Evolutionary conservation across 208 protist species (phyloP).

Genomic region (Leishmania major): DNA sequence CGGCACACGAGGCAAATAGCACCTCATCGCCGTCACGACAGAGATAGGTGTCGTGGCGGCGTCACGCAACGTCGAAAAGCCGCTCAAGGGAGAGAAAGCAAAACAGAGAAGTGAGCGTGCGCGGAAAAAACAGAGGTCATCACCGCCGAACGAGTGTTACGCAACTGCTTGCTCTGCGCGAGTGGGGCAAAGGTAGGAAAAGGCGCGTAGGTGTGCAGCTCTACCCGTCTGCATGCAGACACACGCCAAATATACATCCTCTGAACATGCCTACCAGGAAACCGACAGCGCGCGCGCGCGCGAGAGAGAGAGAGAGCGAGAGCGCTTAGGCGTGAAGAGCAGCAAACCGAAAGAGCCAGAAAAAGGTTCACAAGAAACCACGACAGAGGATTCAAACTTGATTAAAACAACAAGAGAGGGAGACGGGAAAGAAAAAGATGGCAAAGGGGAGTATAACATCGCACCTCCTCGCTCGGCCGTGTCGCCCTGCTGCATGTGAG

Average conservation of each 20-base stretch:
- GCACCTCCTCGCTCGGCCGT: background rate
- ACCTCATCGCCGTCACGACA: background rate
- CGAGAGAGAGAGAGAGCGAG: background rate
- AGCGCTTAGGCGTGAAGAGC: background rate
- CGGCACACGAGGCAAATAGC: background rate
- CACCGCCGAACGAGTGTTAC: no score
- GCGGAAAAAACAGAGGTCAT: no score
- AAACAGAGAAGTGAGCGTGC: background rate
- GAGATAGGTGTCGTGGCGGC: no score
- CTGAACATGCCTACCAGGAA: background rate
- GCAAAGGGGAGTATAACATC: no score
- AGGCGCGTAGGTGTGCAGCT: background rate
- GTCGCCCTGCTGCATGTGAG: background rate
- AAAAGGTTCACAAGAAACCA: slow-evolving; percentile 1
- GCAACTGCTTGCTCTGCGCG: no score
- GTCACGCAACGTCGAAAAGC: background rate
- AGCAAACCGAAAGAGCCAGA: slow-evolving; percentile 13
- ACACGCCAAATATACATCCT: background rate
- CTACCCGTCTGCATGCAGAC: background rate
- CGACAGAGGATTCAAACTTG: background rate
- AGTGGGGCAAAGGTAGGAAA: no score
- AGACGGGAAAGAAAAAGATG: background rate
- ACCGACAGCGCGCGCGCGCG: background rate
- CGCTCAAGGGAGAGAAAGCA: no score
- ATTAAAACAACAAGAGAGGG: background rate